Evolutionary conservation across 805 yeast species (phyloP).

Genomic region (Teunomyces aglyptinius): DNA sequence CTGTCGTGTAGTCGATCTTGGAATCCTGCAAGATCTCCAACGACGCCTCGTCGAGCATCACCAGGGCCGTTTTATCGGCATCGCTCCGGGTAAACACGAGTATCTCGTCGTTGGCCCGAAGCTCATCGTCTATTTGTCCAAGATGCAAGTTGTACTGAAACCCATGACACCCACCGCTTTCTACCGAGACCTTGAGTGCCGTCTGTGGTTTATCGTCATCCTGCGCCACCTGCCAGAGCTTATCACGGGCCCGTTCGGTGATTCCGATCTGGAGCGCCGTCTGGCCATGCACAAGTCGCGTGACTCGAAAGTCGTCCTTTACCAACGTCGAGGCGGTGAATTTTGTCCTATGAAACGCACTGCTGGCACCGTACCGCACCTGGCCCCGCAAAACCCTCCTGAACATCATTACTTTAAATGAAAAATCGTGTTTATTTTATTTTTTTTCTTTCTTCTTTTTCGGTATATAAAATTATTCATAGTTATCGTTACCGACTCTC

Average conservation of each 20-base stretch:
- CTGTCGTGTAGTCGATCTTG: slow-evolving; percentile 84
- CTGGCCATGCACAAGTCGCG: slow-evolving; percentile 33
- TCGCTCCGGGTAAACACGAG: slow-evolving; percentile 67
- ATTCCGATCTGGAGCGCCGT: slow-evolving; percentile 45
- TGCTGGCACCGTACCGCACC: neutral
- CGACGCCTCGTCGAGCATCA: slow-evolving; percentile 77
- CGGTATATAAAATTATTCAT: slow-evolving; percentile 7
- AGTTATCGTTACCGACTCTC: slow-evolving; percentile 42
- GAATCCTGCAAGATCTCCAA: slow-evolving; percentile 81
- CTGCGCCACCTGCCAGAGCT: slow-evolving; percentile 50
- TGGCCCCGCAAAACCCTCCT: neutral
- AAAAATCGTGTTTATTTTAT: neutral
- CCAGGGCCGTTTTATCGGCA: slow-evolving; percentile 44
- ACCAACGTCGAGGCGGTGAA: slow-evolving; percentile 6
- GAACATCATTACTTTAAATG: neutral
- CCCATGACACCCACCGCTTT: slow-evolving; percentile 98
- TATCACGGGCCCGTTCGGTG: slow-evolving; percentile 47
- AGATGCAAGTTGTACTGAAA: slow-evolving; percentile 83
- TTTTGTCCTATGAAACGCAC: neutral
- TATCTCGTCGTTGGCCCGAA: slow-evolving; percentile 31
- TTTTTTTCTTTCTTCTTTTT: neutral
- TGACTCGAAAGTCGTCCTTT: slow-evolving; percentile 28
- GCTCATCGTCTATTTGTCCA: slow-evolving; percentile 40
- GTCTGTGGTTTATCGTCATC: slow-evolving; percentile 56
- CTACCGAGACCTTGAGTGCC: slow-evolving; percentile 76